Percentiles rank a stretch among this genome's conserved stretches.
These are phyloP conservation scores for Babesia divergens DNA, from an alignment of 169 alveolate genomes.

Conservation along the genomic window DNA sequence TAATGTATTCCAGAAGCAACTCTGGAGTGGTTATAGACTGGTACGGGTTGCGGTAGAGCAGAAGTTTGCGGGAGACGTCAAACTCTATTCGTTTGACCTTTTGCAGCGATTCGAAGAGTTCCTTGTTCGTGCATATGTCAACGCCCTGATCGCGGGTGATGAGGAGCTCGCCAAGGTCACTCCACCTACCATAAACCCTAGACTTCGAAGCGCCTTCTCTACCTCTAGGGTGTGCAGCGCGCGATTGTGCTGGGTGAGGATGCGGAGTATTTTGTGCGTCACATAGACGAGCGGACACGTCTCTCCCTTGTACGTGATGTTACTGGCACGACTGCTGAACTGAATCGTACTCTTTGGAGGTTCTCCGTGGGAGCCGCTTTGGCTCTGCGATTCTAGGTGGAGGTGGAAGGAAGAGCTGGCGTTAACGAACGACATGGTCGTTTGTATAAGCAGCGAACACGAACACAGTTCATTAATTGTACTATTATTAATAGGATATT, in stretches of 20 bases:
- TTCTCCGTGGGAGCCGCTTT: not conserved
- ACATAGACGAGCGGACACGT: slow-evolving; percentile 52
- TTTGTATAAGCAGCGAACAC: not conserved
- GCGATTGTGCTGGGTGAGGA: slow-evolving; percentile 52
- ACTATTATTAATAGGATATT: not conserved
- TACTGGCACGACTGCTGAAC: slow-evolving; percentile 20
- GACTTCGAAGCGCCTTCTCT: slow-evolving; percentile 62
- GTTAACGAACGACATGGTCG: slow-evolving; percentile 18
- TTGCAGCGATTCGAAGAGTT: slow-evolving; percentile 47
- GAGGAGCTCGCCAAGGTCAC: not conserved
- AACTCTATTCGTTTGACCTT: slow-evolving; percentile 61
- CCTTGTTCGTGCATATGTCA: slow-evolving; percentile 64
- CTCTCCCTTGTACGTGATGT: slow-evolving; percentile 54
- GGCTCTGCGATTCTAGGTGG: slow-evolving; percentile 2
- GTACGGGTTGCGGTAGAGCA: slow-evolving; percentile 47
- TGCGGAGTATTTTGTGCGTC: slow-evolving; percentile 47
- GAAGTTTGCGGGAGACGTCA: slow-evolving; percentile 46
- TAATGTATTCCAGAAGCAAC: slow-evolving; percentile 33
- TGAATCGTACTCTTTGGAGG: not conserved
- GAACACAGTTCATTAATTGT: not conserved
- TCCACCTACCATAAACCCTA: slow-evolving; percentile 53
- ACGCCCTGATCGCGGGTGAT: slow-evolving; percentile 49
- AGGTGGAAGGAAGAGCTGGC: slow-evolving; percentile 10
- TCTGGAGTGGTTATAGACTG: slow-evolving; percentile 49
- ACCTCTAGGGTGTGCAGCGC: slow-evolving; percentile 61